phyloP scores from a whole-genome alignment of 2,329 filamentous ascomycete species.

The Sclerotinia subarctica region DNA sequence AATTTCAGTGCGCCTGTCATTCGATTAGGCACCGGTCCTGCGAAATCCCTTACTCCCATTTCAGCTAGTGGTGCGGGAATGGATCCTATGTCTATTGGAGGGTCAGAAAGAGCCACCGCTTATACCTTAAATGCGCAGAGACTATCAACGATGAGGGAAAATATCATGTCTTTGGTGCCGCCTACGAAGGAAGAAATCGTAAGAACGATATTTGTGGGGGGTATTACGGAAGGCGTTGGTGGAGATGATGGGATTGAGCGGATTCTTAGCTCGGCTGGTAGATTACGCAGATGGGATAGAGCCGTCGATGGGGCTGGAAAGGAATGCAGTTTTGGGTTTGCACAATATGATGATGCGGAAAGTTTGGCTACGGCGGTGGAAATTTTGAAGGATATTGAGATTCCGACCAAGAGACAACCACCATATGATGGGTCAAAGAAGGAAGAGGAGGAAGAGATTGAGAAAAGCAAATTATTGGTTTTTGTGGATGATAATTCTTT shows the following conservation, averaged over 20 bases:
- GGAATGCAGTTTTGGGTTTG: conserved; percentile 87
- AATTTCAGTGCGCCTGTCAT: conserved; percentile 98
- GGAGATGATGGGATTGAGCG: conserved; percentile 76
- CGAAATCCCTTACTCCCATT: conserved; percentile 52
- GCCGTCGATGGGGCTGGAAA: conserved; percentile 73
- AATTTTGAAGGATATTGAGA: conserved; percentile 74
- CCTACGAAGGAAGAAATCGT: conserved; percentile 88
- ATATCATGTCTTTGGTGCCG: conserved; percentile 69
- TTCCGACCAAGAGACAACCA: conserved; percentile 74
- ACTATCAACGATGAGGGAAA: conserved; percentile 62
- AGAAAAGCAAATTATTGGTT: conserved; percentile 69
- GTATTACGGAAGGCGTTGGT: conserved; percentile 74
- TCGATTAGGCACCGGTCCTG: conserved; percentile 74
- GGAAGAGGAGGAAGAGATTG: conserved; percentile 44
- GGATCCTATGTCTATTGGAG: conserved; percentile 40
- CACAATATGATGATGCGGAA: conserved; percentile 89
- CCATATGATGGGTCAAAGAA: conserved; percentile 45
- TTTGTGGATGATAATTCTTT: conserved; percentile 78
- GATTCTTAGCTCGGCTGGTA: conserved; percentile 73
- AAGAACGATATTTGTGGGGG: conserved; percentile 84
- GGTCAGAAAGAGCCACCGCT: conserved; percentile 21
- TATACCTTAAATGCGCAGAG: conserved; percentile 57
- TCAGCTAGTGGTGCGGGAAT: conserved; percentile 44
- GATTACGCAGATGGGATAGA: conserved; percentile 80
- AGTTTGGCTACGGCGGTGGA: conserved; percentile 82